These are phyloP conservation scores for Hypoxylon fuscum DNA, from an alignment of 495 filamentous ascomycete genomes.

Conservation along the genomic window DNA sequence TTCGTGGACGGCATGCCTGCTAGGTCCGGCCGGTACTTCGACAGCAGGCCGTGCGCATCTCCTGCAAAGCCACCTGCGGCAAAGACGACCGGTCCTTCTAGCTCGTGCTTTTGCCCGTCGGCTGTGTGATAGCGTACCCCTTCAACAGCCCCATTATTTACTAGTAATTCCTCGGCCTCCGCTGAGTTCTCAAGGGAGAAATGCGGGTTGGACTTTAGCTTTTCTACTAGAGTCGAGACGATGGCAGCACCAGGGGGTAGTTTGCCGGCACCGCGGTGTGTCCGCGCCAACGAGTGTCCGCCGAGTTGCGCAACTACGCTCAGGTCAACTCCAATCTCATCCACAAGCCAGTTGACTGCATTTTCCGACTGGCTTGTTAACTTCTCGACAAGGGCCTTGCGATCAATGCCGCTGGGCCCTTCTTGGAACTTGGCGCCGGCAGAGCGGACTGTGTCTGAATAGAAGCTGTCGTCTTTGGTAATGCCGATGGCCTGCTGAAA, in stretches of 20 bases:
- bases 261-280: slow-evolving; percentile 61
- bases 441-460: slow-evolving; percentile 62
- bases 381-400: slow-evolving; percentile 53
- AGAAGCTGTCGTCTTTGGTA: slow-evolving; percentile 52
- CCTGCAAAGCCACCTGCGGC: slow-evolving; percentile 68
- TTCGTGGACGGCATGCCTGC: slow-evolving; percentile 68
- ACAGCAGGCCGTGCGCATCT: slow-evolving; percentile 62
- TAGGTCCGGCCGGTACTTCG: slow-evolving; percentile 64
- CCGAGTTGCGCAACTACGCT: slow-evolving; percentile 63
- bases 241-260: slow-evolving; percentile 64
- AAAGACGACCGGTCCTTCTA: slow-evolving; percentile 64
- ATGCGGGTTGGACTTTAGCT: slow-evolving; percentile 49
- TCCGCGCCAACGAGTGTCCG: slow-evolving; percentile 62
- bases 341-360: slow-evolving; percentile 61
- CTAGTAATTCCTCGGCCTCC: slow-evolving; percentile 57
- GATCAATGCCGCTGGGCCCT: slow-evolving; percentile 25
- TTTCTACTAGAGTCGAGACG: slow-evolving; percentile 57
- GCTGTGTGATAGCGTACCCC: slow-evolving; percentile 48
- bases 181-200: slow-evolving; percentile 57
- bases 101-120: slow-evolving; percentile 35
- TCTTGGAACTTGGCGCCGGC: slow-evolving; percentile 47
- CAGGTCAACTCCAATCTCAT: slow-evolving; percentile 62
- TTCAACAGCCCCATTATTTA: slow-evolving; percentile 32
- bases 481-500: slow-evolving; percentile 52
- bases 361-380: slow-evolving; percentile 52